Evolutionary conservation across 768 basidiomycete species (phyloP).

Genomic region (Auriscalpium vulgare): DNA sequence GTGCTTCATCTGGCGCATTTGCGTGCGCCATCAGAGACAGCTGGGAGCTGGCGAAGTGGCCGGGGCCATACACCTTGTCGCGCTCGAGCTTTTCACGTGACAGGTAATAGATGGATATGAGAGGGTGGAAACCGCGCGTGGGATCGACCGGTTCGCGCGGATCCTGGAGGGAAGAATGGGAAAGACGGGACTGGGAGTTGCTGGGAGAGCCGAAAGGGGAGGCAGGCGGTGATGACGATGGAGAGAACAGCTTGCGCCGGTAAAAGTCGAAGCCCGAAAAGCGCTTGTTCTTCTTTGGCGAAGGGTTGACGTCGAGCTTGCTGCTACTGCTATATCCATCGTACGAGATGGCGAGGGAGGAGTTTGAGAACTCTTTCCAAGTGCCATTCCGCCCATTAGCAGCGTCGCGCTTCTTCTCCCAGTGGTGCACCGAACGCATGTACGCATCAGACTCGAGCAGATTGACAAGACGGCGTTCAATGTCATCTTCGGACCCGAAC

Average conservation of each 20-base stretch:
- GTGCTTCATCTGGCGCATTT: conserved; percentile 11
- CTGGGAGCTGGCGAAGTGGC: conserved; percentile 90
- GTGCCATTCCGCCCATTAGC: conserved; percentile 30
- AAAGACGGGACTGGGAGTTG: conserved; percentile 48
- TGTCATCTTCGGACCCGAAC: conserved; percentile 84
- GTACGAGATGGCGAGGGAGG: conserved; percentile 59
- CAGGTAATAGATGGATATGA: conserved; percentile 94
- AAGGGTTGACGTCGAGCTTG: conserved; percentile 23
- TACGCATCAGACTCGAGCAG: conserved; percentile 79
- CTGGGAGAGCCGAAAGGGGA: conserved; percentile 58
- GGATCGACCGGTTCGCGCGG: conserved; percentile 58
- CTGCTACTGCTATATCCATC: conserved; percentile 34
- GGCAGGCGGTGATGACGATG: conserved; percentile 36
- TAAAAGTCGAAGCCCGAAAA: conserved; percentile 96
- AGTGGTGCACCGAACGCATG: conserved; percentile 59
- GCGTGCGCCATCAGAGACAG: conserved; percentile 38
- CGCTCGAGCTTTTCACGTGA: conserved; percentile 93
- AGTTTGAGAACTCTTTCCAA: conserved; percentile 58
- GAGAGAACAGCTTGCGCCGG: conserved; percentile 76
- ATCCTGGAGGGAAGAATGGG: conserved; percentile 39
- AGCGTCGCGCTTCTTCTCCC: conserved; percentile 61
- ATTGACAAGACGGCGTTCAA: conserved; percentile 61
- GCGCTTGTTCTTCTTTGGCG: conserved; percentile 62
- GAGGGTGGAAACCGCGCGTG: conserved; percentile 87
- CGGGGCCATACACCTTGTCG: conserved; percentile 88